phyloP scores from a whole-genome alignment of 208 protist species.

The Trypanosomatidae sp. region DNA sequence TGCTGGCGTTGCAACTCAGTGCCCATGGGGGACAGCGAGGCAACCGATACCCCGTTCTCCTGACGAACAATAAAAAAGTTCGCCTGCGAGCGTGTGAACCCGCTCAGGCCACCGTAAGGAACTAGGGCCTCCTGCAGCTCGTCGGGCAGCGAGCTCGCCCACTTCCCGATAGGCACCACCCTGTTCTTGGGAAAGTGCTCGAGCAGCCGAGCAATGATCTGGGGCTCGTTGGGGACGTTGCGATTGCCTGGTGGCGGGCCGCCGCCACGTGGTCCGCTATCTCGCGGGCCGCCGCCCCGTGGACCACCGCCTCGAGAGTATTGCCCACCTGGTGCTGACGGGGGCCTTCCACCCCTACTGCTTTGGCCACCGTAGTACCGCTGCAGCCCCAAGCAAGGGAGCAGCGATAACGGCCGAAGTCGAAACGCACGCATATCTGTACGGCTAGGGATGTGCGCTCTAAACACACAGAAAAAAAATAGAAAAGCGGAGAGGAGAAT shows the following conservation, averaged over 20 bases:
- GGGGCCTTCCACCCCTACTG: no score
- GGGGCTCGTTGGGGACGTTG: constrained; percentile 44
- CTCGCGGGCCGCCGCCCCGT: constrained; percentile 15
- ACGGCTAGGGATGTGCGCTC: no score
- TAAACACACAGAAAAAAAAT: no score
- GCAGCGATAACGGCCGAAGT: neutral
- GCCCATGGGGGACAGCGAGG: constrained; percentile 62
- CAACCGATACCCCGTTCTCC: constrained; percentile 59
- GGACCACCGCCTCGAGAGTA: no score
- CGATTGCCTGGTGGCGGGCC: constrained; percentile 15
- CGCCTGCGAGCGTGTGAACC: constrained; percentile 49
- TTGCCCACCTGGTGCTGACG: constrained; percentile 3
- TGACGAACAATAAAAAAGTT: constrained; percentile 79
- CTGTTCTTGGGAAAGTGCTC: constrained; percentile 53
- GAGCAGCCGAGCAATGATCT: constrained; percentile 64
- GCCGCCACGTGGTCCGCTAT: no score
- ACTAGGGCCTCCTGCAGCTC: constrained; percentile 68
- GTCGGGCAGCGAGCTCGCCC: constrained; percentile 53
- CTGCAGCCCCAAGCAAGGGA: neutral
- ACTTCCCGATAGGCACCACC: constrained; percentile 49
- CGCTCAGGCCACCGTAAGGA: constrained; percentile 51
- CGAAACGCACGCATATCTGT: constrained; percentile 20
- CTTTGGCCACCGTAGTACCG: constrained; percentile 12
- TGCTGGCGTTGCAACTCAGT: constrained; percentile 38
- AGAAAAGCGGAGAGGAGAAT: no score